These are phyloP conservation scores for Logfia minima DNA, from an alignment of 129 eudicot genomes.

Conservation along the genomic window DNA sequence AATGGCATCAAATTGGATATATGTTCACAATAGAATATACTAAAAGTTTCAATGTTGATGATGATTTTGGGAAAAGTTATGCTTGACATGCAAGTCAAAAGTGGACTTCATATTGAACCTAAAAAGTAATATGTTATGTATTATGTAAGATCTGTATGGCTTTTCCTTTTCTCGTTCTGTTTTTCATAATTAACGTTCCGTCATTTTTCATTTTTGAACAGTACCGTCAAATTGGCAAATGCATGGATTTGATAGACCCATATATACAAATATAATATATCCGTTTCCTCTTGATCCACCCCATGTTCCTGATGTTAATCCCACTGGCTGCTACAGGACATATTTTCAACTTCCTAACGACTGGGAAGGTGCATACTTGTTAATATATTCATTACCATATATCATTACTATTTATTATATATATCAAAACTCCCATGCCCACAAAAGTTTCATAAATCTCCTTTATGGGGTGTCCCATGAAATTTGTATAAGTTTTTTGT, in stretches of 20 bases:
- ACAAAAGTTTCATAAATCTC: neutral
- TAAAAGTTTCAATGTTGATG: too few relatives aligned
- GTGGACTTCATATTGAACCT: neutral
- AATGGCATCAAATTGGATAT: neutral
- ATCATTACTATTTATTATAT: neutral
- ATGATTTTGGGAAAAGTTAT: neutral
- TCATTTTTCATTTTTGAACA: conserved; percentile 34
- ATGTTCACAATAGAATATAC: neutral
- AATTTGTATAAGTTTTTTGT: neutral
- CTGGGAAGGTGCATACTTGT: conserved; percentile 72
- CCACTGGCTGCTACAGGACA: conserved; percentile 94
- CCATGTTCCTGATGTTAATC: conserved; percentile 75
- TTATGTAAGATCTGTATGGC: neutral
- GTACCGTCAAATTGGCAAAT: conserved; percentile 98
- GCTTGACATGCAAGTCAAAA: conserved; percentile 17
- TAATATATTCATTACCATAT: neutral
- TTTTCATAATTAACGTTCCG: conserved; percentile 11
- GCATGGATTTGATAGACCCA: conserved; percentile 91
- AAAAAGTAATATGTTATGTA: neutral
- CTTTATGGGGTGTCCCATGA: neutral
- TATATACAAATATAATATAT: conserved; percentile 74
- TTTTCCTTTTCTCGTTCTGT: conserved; percentile 10
- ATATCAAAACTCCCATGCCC: conserved; percentile 14
- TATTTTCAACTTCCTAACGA: conserved; percentile 73
- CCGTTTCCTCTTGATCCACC: conserved; percentile 96